Evolutionary conservation across 106 monocot genomes (phyloP).

Genomic region (Phalaenopsis aphrodite): DNA sequence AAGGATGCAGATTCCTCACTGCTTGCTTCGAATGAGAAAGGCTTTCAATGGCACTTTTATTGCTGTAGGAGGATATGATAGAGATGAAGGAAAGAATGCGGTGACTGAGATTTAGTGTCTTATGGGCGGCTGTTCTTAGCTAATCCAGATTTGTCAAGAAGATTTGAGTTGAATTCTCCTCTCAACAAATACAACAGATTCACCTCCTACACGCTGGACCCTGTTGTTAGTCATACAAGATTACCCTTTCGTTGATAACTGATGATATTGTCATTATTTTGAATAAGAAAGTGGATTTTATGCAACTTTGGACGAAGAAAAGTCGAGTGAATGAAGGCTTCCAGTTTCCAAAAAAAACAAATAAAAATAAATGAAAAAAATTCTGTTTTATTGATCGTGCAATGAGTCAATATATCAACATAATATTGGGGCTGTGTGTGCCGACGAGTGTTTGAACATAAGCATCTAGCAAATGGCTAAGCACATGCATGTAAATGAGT

Average conservation of each 20-base stretch:
- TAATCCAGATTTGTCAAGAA: slow-evolving; percentile 25
- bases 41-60: slow-evolving; percentile 25
- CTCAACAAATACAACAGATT: slow-evolving; percentile 19
- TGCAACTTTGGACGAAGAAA: too few species aligned
- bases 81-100: slow-evolving; percentile 23
- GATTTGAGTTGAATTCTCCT: slow-evolving; percentile 18
- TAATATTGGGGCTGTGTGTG: too few species aligned
- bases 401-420: too few species aligned
- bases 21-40: slow-evolving; percentile 16
- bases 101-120: slow-evolving; percentile 19
- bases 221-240: slow-evolving; percentile 23
- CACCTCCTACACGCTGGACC: slow-evolving; percentile 17
- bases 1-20: slow-evolving; percentile 8
- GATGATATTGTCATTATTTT: too few species aligned
- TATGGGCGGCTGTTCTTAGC: slow-evolving; percentile 25
- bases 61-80: slow-evolving; percentile 19
- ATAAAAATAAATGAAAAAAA: too few species aligned
- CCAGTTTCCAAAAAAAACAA: too few species aligned
- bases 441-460: too few species aligned
- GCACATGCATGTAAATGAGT: too few species aligned
- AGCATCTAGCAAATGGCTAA: too few species aligned
- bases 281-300: too few species aligned
- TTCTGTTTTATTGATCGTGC: too few species aligned
- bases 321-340: too few species aligned
- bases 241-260: slow-evolving; percentile 17